A percentile compares a stretch with the other conserved stretches of the same genome.
Evolutionary conservation across 2,329 filamentous ascomycete species (phyloP).

Genomic region (Cadophora gregata): DNA sequence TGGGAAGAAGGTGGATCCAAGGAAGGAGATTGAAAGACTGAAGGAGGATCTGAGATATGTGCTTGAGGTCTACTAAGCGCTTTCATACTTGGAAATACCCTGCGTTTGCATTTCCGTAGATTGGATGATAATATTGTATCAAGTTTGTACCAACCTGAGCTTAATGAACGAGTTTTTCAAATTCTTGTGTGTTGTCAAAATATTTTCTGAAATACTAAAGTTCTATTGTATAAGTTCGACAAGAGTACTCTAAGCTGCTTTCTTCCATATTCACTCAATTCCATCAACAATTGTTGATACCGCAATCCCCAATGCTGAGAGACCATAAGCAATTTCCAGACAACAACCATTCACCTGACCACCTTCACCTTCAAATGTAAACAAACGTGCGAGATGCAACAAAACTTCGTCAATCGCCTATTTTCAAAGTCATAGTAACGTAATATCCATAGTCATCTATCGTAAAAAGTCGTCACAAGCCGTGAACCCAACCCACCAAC

Average conservation of each 20-base stretch:
- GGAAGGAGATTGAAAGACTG: conserved; percentile 93
- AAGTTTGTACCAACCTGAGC: neutral
- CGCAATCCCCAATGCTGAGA: neutral
- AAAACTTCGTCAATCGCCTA: neutral
- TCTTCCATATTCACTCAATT: neutral
- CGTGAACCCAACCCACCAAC: neutral
- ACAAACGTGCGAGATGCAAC: conserved; percentile 1
- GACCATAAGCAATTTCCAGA: neutral
- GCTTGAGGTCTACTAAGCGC: conserved; percentile 89
- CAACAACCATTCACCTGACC: neutral
- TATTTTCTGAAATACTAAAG: no score
- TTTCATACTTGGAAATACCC: neutral
- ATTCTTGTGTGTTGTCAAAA: no score
- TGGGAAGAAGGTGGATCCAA: conserved; percentile 82
- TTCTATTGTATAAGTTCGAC: no score
- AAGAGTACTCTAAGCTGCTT: no score
- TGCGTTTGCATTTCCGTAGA: neutral
- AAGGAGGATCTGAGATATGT: conserved; percentile 97
- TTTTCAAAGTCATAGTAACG: neutral
- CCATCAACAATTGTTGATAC: neutral
- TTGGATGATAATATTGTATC: neutral
- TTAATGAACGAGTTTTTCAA: neutral
- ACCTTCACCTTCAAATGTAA: neutral
- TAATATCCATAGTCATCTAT: conserved; percentile 5
- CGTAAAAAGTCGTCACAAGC: conserved; percentile 5